phyloP scores from a whole-genome alignment of 2,329 filamentous ascomycete species.

The Aureobasidium sp. region DNA sequence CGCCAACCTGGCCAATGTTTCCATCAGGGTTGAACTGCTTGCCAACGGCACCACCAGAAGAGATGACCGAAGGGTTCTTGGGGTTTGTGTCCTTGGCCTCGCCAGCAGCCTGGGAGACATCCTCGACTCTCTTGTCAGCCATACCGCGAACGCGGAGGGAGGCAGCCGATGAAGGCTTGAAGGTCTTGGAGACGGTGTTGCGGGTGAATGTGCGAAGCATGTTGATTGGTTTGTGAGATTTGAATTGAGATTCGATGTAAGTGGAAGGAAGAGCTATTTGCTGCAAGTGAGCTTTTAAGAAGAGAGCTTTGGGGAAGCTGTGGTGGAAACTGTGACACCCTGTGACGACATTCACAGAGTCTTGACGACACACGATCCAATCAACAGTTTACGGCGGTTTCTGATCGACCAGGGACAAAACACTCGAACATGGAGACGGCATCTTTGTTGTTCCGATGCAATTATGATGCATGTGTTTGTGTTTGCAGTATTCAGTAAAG shows the following conservation, averaged over 20 bases:
- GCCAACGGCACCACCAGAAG: constrained; percentile 45
- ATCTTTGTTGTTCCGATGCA: background rate
- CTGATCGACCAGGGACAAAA: background rate
- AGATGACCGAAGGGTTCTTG: constrained; percentile 35
- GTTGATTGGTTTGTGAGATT: background rate
- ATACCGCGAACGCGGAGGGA: constrained; percentile 7
- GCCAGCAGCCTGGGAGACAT: constrained; percentile 13
- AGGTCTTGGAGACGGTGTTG: constrained; percentile 14
- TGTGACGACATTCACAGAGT: constrained; percentile 5
- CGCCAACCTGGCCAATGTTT: constrained; percentile 43
- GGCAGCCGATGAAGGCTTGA: constrained; percentile 10
- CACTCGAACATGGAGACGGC: background rate
- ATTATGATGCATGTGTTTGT: background rate
- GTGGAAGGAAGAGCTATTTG: background rate
- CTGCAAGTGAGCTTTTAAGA: constrained; percentile 8
- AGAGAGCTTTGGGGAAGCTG: background rate
- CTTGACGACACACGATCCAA: constrained; percentile 3
- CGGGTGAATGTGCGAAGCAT: constrained; percentile 17
- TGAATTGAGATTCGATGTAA: background rate
- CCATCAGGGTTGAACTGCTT: constrained; percentile 50
- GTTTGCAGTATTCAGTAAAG: background rate
- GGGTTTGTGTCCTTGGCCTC: constrained; percentile 15
- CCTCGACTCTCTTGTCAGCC: constrained; percentile 15
- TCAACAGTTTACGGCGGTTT: background rate
- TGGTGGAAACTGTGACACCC: background rate